Evolutionary conservation across 495 filamentous ascomycete species (phyloP), one percentile per base, ranked within the genome.

Genomic region (Amphirosellinia nigrospora): DNA sequence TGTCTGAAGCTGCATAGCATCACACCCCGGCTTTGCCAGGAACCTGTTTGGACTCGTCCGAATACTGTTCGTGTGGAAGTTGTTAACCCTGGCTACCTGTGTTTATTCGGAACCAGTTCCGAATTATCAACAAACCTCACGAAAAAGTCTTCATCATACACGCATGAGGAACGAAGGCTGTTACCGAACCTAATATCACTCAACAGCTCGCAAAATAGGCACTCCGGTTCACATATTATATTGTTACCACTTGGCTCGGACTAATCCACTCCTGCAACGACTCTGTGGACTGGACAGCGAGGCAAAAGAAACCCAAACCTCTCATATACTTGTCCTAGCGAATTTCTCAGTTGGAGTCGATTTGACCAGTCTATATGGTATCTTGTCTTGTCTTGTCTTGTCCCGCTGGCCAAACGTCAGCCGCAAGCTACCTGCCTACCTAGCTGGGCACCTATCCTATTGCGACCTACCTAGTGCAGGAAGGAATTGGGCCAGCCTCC

Each of bases 391-490:
- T 58, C 65, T 58, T 46, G 19, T 34, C 28, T 46, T 21, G 50
- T 16, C 65, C 48, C 11, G 65, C 39, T n/a, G 41, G 28, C 26
- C 53, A 39, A 28, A 66, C 63, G 4, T 43, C 50, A 50, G 41
- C 41, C 46, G 41, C 4, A 41, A 23, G 38, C 11, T 28, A 38
- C 15, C 62, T 65, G 9, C n/a, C 45, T 53, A 26, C 45, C 63
- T 39, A 39, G 30, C 46, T 53, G 63, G 60, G 15, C 26, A 63
- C 23, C 60, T 63, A 32, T 58, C 55, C 58, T 39, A 41, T 21
- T 58, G 30, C 11, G 28, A 61, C 34, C n/a, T 61, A 41, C 36
- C 30, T 34, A 58, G 55, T 58, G 55, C 3, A 36, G 7, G 55
- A 36, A 63, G 26, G 26, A 39, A 28, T 26, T 11, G 58, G 16